These are phyloP conservation scores for Globisporangium acanthophoron DNA, from an alignment of 352 stramenopile species.

Conservation along the genomic window DNA sequence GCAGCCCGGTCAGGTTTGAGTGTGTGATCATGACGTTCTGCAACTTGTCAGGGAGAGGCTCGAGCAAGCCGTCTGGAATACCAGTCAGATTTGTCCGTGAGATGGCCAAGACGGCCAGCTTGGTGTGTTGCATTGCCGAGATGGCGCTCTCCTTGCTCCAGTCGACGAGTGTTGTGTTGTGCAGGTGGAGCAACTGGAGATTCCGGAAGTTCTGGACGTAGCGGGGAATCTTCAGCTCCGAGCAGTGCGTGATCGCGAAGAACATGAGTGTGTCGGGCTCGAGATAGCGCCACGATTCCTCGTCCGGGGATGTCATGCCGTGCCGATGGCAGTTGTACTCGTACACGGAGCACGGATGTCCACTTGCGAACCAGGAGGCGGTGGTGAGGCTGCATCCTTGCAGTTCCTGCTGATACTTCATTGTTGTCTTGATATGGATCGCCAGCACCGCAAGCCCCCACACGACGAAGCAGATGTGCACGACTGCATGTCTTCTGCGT, in stretches of 20 bases:
- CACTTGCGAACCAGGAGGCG: constrained; percentile 3
- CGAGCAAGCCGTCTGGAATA: constrained; percentile 1
- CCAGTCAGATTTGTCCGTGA: constrained; percentile 5
- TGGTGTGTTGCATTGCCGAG: neutral
- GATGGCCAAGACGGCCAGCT: neutral
- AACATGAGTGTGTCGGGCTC: constrained; percentile 9
- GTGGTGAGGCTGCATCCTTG: neutral
- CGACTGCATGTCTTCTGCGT: too few species aligned
- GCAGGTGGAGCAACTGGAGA: constrained; percentile 19
- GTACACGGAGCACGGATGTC: constrained; percentile 10
- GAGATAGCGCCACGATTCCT: neutral
- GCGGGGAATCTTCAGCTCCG: constrained; percentile 10
- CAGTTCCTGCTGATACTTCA: neutral
- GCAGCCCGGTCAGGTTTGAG: constrained; percentile 17
- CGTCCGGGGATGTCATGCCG: neutral
- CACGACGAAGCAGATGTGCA: constrained; percentile 6
- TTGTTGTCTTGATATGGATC: constrained; percentile 7
- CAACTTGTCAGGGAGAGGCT: constrained; percentile 3
- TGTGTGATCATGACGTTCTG: constrained; percentile 18
- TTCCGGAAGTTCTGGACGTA: constrained; percentile 17
- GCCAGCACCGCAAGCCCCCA: constrained; percentile 3
- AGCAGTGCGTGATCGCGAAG: constrained; percentile 19
- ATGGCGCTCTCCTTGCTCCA: constrained; percentile 4
- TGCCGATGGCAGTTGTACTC: constrained; percentile 12
- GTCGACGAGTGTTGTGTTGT: constrained; percentile 22